Evolutionary conservation across 805 yeast species (phyloP).

Genomic region (Metschnikowia noctiluminum): DNA sequence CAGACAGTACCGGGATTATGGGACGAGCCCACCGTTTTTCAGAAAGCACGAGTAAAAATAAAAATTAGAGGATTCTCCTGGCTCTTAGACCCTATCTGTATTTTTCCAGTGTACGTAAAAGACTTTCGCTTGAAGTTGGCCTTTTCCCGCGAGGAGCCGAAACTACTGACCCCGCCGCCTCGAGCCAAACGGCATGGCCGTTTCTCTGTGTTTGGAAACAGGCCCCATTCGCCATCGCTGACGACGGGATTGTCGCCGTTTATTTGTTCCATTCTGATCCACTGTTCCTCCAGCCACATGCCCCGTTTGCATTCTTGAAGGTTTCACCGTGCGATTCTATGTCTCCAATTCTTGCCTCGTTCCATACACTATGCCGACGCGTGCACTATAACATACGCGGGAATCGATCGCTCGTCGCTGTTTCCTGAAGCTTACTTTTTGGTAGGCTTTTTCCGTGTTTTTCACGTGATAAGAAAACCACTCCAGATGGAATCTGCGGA

Average conservation of each 20-base stretch:
- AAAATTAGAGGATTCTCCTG: neutral
- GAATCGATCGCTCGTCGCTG: too few species aligned
- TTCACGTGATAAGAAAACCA: too few species aligned
- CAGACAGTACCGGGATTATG: neutral
- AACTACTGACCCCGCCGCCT: neutral
- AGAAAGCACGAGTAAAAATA: too few species aligned
- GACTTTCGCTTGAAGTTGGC: constrained; percentile 5
- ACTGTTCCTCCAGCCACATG: too few species aligned
- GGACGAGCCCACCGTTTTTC: neutral
- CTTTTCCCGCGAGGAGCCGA: neutral
- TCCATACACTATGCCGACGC: neutral
- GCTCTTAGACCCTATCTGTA: neutral
- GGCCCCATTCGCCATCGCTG: neutral
- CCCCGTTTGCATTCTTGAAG: neutral
- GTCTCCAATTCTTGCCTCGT: neutral
- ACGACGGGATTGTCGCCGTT: neutral
- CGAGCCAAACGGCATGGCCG: neutral
- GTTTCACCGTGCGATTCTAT: neutral
- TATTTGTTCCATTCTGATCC: too few species aligned
- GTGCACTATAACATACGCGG: too few species aligned
- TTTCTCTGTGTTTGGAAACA: neutral
- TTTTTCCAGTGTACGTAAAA: neutral
- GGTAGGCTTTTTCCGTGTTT: too few species aligned
- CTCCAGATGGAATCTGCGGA: too few species aligned
- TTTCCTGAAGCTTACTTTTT: too few species aligned